Evolutionary conservation across 225 moss, liverwort and hornwort genomes (phyloP).

Genomic region (Sphagnum contortum): DNA sequence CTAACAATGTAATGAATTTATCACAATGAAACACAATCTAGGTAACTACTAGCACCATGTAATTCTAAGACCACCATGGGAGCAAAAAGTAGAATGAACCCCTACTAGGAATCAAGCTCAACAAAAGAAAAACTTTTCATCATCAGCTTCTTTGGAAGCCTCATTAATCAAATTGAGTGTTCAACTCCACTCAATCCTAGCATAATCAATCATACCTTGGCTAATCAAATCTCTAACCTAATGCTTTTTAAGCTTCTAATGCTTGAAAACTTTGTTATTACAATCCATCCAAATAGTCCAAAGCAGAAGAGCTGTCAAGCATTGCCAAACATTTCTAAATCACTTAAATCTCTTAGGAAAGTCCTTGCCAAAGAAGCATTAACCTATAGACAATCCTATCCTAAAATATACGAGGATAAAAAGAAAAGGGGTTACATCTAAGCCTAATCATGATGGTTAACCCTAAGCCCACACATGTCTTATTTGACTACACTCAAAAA

Average conservation of each 20-base stretch:
- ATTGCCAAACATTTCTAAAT: neutral
- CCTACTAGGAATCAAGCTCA: neutral
- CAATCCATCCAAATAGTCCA: neutral
- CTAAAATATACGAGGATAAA: neutral
- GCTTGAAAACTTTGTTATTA: neutral
- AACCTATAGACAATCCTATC: neutral
- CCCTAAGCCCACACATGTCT: neutral
- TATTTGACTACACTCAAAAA: neutral
- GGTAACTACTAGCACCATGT: neutral
- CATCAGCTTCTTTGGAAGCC: neutral
- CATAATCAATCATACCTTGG: slow-evolving; percentile 1
- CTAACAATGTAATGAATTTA: neutral
- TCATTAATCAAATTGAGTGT: neutral
- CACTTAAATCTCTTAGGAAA: neutral
- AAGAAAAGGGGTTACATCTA: neutral
- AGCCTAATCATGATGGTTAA: neutral
- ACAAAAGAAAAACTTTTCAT: neutral
- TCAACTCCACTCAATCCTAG: neutral
- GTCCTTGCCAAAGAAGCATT: neutral
- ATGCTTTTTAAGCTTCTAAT: neutral
- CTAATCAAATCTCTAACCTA: neutral
- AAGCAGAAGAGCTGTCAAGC: neutral
- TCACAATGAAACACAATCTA: neutral
- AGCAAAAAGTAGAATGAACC: neutral
- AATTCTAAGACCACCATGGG: neutral